A percentile compares a stretch with the other conserved stretches of the same genome.
Conservation (phyloP, 352 stramenopile genomes). For the Pythium aphanidermatum region DNA sequence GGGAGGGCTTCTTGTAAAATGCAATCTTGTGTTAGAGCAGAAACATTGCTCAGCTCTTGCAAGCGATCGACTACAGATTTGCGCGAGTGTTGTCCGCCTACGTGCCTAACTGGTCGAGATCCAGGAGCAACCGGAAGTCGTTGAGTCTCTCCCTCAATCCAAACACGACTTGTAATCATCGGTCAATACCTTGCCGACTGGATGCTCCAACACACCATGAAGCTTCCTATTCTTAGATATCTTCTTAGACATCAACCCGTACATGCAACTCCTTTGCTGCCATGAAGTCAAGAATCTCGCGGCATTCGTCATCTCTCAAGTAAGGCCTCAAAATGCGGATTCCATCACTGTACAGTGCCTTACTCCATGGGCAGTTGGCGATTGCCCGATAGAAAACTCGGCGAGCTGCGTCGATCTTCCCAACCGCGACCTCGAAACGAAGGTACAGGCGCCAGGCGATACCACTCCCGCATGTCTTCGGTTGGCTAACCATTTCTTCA, state of each 20-base stretch:
- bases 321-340: conserved; percentile 58
- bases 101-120: too few species aligned
- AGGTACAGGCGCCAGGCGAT: conserved; percentile 72
- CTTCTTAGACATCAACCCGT: conserved; percentile 33
- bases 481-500: conserved; percentile 50
- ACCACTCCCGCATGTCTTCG: conserved; percentile 42
- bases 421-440: conserved; percentile 66
- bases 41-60: too few species aligned
- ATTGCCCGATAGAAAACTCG: conserved; percentile 74
- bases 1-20: too few species aligned
- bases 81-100: too few species aligned
- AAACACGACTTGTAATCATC: too few species aligned
- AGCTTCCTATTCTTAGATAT: neutral
- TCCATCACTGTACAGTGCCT: conserved; percentile 64
- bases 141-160: too few species aligned
- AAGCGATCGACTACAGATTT: too few species aligned
- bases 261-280: conserved; percentile 66
- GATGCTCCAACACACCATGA: too few species aligned
- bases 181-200: too few species aligned
- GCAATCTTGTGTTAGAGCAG: too few species aligned
- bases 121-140: too few species aligned
- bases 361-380: conserved; percentile 72
- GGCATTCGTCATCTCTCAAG: conserved; percentile 47
- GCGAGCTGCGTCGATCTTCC: conserved; percentile 57
- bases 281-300: conserved; percentile 66